phyloP scores from a whole-genome alignment of 371 early-diverging fungal species.

The Dichotomocladium elegans region DNA sequence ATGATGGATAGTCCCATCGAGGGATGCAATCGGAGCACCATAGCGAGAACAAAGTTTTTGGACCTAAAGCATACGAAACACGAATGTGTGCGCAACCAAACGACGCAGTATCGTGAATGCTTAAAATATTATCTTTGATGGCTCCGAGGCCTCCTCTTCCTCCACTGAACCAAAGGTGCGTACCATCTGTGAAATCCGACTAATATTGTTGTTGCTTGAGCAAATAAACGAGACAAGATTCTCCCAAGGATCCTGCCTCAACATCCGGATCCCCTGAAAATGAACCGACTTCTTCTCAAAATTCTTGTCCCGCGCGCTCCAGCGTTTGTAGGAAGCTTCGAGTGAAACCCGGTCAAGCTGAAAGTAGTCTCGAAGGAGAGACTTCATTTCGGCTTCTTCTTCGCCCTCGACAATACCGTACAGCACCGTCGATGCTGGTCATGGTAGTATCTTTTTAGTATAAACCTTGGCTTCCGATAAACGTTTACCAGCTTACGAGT shows the following conservation, averaged over 20 bases:
- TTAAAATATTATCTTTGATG: too few relatives aligned
- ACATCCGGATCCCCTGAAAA: conserved; percentile 75
- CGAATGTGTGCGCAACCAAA: too few relatives aligned
- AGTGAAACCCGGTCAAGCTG: conserved; percentile 67
- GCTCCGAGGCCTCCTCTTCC: too few relatives aligned
- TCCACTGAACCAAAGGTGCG: background rate
- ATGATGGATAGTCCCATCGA: conserved; percentile 50
- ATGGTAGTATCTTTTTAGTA: background rate
- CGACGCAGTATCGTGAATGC: too few relatives aligned
- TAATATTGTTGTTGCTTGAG: conserved; percentile 94
- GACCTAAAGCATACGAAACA: conserved; percentile 34
- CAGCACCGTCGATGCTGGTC: conserved; percentile 21
- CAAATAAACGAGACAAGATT: conserved; percentile 94
- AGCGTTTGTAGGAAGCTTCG: conserved; percentile 57
- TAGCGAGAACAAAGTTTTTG: conserved; percentile 64
- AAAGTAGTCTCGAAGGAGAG: conserved; percentile 64
- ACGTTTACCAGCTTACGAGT: conserved; percentile 12
- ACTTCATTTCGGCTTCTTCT: conserved; percentile 1
- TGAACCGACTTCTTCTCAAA: conserved; percentile 54
- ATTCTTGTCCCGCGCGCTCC: conserved; percentile 65
- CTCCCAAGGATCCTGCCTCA: conserved; percentile 87
- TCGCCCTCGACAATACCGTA: conserved; percentile 22
- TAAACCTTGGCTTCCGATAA: background rate
- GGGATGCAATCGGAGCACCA: conserved; percentile 52
- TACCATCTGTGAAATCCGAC: conserved; percentile 91